A percentile compares a stretch with the other conserved stretches of the same genome.
phyloP scores from a whole-genome alignment of 75 land plant genomes.

The Pinus albicaulis region DNA sequence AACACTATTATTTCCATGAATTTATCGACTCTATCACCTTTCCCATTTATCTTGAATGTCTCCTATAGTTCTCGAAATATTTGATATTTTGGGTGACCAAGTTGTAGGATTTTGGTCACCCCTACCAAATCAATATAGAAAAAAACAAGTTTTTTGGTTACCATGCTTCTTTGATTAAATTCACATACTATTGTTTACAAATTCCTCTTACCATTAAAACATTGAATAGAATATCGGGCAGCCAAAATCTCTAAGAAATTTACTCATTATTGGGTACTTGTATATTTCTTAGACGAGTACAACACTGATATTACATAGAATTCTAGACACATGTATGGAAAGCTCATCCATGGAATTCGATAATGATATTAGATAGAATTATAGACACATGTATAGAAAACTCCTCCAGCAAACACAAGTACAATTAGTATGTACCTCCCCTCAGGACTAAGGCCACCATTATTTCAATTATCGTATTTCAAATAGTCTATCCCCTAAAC shows the following conservation, averaged over 20 bases:
- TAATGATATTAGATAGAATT: not conserved
- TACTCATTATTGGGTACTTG: conserved; percentile 39
- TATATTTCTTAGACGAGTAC: not conserved
- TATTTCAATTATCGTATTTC: conserved; percentile 53
- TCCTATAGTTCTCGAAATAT: conserved; percentile 74
- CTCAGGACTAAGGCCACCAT: conserved; percentile 22
- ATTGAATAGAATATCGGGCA: conserved; percentile 45
- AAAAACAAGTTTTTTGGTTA: not conserved
- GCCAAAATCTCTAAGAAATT: conserved; percentile 32
- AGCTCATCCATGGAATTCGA: no score
- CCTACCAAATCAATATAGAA: conserved; percentile 26
- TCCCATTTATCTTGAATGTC: conserved; percentile 69
- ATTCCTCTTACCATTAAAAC: conserved; percentile 47
- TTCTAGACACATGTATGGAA: not conserved
- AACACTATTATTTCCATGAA: not conserved
- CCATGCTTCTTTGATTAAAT: not conserved
- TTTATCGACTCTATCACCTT: conserved; percentile 19
- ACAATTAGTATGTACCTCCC: not conserved
- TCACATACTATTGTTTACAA: not conserved
- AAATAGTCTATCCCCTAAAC: conserved; percentile 50
- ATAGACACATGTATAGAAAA: not conserved
- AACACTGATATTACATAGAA: no score
- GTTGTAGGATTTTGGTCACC: conserved; percentile 70
- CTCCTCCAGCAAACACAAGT: not conserved
- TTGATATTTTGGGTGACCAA: conserved; percentile 54